Percentiles rank a stretch among this genome's conserved stretches.
Evolutionary conservation across 768 basidiomycete species (phyloP).

Genomic region (Phlebiopsis flavidoalba): DNA sequence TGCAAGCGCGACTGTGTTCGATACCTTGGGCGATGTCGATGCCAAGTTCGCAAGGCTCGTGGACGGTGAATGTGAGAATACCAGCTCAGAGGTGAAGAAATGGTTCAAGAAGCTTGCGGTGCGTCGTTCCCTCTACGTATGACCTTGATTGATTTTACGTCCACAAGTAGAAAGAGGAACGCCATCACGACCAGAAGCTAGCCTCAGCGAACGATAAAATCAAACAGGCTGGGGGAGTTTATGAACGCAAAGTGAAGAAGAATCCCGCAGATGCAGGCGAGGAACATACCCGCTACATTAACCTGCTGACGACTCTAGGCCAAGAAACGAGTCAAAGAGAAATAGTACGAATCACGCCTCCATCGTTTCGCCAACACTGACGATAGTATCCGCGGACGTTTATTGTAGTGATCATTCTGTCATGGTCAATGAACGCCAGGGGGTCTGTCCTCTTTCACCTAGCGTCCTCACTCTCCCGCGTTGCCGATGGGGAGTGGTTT

Average conservation of each 20-base stretch:
- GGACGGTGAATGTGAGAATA: constrained; percentile 64
- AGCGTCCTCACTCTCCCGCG: constrained; percentile 58
- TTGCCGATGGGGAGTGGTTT: constrained; percentile 82
- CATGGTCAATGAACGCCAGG: constrained; percentile 57
- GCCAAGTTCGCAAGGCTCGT: constrained; percentile 68
- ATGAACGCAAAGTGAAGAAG: constrained; percentile 80
- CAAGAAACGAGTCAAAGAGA: constrained; percentile 78
- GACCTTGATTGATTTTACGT: not conserved
- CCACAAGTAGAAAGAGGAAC: constrained; percentile 69
- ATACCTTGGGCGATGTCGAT: constrained; percentile 65
- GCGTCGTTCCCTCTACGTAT: constrained; percentile 21
- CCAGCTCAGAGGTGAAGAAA: constrained; percentile 70
- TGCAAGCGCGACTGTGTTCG: constrained; percentile 61
- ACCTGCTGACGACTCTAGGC: constrained; percentile 63
- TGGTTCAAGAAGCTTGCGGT: constrained; percentile 85
- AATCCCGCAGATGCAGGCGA: constrained; percentile 60
- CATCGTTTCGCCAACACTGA: not conserved
- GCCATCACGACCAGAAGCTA: constrained; percentile 67
- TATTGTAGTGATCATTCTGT: constrained; percentile 57
- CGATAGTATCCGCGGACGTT: not conserved
- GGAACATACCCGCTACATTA: constrained; percentile 75
- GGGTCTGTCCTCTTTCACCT: constrained; percentile 51
- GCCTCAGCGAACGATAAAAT: constrained; percentile 63
- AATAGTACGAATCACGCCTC: constrained; percentile 50
- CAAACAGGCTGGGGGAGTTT: constrained; percentile 72